Percentiles rank a stretch among this genome's conserved stretches.
These are phyloP conservation scores for Trichophyton schoenleinii DNA, from an alignment of 2,329 filamentous ascomycete genomes.

Conservation along the genomic window DNA sequence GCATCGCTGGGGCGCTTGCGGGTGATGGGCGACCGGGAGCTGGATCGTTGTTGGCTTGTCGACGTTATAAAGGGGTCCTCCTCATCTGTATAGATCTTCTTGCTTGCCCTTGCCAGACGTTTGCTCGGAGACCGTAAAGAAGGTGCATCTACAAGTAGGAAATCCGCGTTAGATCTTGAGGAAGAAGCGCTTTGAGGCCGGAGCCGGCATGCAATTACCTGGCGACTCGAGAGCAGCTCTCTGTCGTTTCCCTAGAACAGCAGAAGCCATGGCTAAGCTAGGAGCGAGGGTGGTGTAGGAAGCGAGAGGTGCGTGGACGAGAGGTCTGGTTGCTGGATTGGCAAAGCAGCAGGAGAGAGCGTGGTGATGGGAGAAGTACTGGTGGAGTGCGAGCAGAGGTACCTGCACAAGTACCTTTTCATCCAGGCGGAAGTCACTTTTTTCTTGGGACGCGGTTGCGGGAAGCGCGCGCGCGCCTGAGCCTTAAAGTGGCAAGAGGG, in stretches of 20 bases:
- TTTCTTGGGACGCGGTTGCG: neutral
- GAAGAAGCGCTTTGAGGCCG: neutral
- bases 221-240: constrained; percentile 20
- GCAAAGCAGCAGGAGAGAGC: constrained; percentile 17
- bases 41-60: constrained; percentile 25
- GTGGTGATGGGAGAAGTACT: constrained; percentile 11
- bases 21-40: constrained; percentile 20
- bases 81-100: constrained; percentile 26
- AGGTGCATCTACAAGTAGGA: constrained; percentile 13
- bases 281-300: constrained; percentile 14
- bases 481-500: constrained; percentile 12
- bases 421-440: constrained; percentile 6
- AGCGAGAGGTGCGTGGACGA: constrained; percentile 15
- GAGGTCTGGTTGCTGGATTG: constrained; percentile 12
- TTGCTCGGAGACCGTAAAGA: constrained; percentile 33
- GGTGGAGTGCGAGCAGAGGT: constrained; percentile 8
- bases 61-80: constrained; percentile 17
- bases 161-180: constrained; percentile 12
- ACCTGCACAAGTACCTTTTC: constrained; percentile 16
- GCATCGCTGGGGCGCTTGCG: constrained; percentile 17
- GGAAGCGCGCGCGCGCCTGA: neutral
- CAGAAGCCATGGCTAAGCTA: constrained; percentile 23
- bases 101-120: constrained; percentile 34
- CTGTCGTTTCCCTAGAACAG: constrained; percentile 17
- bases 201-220: constrained; percentile 24